A percentile compares a stretch with the other conserved stretches of the same genome.
Evolutionary conservation across 164 flowering plant species (phyloP).

Genomic region (Brasenia schreberi): DNA sequence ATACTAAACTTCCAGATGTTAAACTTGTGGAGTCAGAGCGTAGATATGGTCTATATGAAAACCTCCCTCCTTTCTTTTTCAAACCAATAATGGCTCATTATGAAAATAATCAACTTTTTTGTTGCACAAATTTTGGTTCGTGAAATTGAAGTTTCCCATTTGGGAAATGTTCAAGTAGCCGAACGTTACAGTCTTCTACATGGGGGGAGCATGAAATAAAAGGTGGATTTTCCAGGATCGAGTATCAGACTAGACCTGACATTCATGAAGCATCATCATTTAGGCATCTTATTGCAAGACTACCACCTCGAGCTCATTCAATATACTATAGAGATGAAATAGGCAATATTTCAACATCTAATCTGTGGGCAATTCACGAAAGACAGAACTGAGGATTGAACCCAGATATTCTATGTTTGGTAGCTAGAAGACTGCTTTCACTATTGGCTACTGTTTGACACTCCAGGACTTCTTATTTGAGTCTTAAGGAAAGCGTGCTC

Average conservation of each 20-base stretch:
- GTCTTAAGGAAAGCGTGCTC: conserved; percentile 64
- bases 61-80: conserved; percentile 56
- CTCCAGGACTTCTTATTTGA: conserved; percentile 69
- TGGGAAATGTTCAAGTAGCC: conserved; percentile 87
- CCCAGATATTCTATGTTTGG: conserved; percentile 95
- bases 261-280: not conserved
- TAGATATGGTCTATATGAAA: conserved; percentile 79
- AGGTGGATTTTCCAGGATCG: conserved; percentile 96
- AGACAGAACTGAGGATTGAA: conserved; percentile 81
- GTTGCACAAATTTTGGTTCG: conserved; percentile 69
- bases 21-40: conserved; percentile 68
- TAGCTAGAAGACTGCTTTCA: conserved; percentile 90
- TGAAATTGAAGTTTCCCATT: conserved; percentile 90
- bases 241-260: conserved; percentile 58
- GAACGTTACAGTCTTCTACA: conserved; percentile 74
- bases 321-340: too few species aligned
- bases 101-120: conserved; percentile 67
- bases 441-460: conserved; percentile 91
- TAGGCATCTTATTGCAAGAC: too few species aligned
- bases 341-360: not conserved
- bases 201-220: conserved; percentile 64
- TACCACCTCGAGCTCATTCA: too few species aligned
- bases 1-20: conserved; percentile 55
- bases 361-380: conserved; percentile 55
- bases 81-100: too few species aligned